phyloP scores from a whole-genome alignment of 148 eudicot genomes.

The Spergularia bocconei region DNA sequence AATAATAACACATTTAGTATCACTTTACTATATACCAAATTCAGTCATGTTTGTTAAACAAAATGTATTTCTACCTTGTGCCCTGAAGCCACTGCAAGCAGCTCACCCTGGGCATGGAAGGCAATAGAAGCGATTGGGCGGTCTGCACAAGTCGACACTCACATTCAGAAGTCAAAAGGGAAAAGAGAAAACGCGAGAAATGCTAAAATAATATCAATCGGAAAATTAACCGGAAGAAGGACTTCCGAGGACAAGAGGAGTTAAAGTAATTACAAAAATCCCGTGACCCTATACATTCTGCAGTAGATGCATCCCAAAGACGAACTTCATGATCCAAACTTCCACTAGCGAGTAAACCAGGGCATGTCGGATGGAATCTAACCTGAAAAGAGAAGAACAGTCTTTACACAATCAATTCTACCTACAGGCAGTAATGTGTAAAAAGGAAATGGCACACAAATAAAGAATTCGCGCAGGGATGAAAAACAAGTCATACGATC shows the following conservation, averaged over 20 bases:
- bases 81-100: constrained; percentile 96
- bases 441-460: neutral
- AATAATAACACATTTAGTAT: neutral
- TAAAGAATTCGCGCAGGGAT: no score
- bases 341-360: constrained; percentile 96
- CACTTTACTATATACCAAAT: constrained; percentile 7
- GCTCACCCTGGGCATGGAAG: constrained; percentile 92
- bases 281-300: constrained; percentile 83
- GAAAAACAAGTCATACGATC: neutral
- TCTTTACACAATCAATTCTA: neutral
- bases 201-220: neutral
- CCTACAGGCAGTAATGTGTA: neutral
- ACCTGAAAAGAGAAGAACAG: constrained; percentile 28
- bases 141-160: constrained; percentile 43
- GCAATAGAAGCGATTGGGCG: constrained; percentile 99
- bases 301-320: constrained; percentile 92
- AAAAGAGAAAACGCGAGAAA: neutral
- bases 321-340: constrained; percentile 99
- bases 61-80: constrained; percentile 66
- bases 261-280: constrained; percentile 72
- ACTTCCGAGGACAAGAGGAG: constrained; percentile 1
- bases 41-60: neutral
- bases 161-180: constrained; percentile 1
- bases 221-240: neutral
- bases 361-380: constrained; percentile 35